Base-by-base conservation (phyloP, 202 grass and related monocot species). In the Eragrostis tef region DNA sequence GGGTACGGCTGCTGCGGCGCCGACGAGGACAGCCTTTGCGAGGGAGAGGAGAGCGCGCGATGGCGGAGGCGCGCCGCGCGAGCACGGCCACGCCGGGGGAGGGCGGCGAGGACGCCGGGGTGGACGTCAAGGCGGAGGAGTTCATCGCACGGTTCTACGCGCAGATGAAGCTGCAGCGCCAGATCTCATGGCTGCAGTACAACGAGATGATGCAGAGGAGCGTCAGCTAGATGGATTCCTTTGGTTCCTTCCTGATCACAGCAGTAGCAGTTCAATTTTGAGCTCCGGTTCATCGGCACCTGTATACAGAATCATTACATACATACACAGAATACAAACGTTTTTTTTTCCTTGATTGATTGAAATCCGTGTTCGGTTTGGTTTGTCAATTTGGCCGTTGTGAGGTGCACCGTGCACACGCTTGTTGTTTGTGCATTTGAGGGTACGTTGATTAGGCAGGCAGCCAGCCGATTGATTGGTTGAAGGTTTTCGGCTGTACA, bases 151-250 rank as follows among this genome's bases (percentile, higher is more conserved):
- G 70, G 51, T 99, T 99, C 80, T 77, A 95, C 60, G 85, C 88
- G 80, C 87, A 99, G 82, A 95, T 99, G 72, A 99, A 87, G 71
- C 77, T 99, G 85, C 92, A 99, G 86, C 58, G 92, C 2, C 95
- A 98, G 85, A 72, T 89, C 61, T 94, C 92, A 0, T 90, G 73
- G 77, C 81, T 95, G 3, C 87, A 83, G 66, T 88, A 93, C 60
- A 93, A 93, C 71, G 85, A 97, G 81, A 93, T 89, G 94, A 84
- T 97, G 85, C 44, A 89, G 71, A 91, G 87, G 78, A 89, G 94
- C 71, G 0, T 74, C 70, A 67, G 80, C 79, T 89, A 80, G 69
- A 51, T 58, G 58, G 31, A 10, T 11, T 25, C 3, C 0, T 29
- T 51, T 9, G 17, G 25, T 59, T 66, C 3, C 41, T 52, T 16